Conservation (phyloP, 371 early-diverging fungal species). For the Mucor sp. region DNA sequence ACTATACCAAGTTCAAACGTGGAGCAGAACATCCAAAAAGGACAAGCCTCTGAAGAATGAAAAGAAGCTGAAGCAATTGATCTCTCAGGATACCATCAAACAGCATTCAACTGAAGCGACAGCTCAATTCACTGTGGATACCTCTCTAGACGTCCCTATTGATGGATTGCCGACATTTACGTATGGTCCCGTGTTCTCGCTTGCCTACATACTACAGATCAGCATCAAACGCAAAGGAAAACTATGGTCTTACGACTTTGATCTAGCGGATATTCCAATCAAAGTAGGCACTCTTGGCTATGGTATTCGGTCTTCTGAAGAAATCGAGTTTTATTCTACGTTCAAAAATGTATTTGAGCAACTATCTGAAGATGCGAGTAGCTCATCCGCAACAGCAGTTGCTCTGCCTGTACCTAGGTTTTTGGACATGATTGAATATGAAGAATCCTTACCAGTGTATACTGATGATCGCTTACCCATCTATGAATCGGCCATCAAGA, state of each 20-base stretch:
- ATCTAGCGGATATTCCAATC: slow-evolving; percentile 23
- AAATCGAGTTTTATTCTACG: slow-evolving; percentile 25
- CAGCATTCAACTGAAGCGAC: neutral
- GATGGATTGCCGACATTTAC: slow-evolving; percentile 16
- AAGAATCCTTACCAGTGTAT: slow-evolving; percentile 35
- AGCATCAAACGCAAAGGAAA: slow-evolving; percentile 10
- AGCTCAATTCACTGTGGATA: neutral
- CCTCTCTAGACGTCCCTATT: neutral
- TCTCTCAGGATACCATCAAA: neutral
- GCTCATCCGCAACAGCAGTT: neutral
- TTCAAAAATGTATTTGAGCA: slow-evolving; percentile 8
- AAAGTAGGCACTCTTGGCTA: slow-evolving; percentile 36
- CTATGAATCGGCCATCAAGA: slow-evolving; percentile 52
- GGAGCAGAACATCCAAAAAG: neutral
- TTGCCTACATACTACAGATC: slow-evolving; percentile 12
- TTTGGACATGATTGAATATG: slow-evolving; percentile 27
- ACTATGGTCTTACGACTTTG: neutral
- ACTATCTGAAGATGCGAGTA: neutral
- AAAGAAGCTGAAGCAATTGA: neutral
- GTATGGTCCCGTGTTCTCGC: slow-evolving; percentile 12
- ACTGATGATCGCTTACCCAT: slow-evolving; percentile 50
- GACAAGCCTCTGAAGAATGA: neutral
- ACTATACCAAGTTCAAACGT: slow-evolving; percentile 12
- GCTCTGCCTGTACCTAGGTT: slow-evolving; percentile 23
- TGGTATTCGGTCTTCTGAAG: slow-evolving; percentile 32